Conservation (phyloP, 805 yeast genomes). For the Ogataea glucozyma region DNA sequence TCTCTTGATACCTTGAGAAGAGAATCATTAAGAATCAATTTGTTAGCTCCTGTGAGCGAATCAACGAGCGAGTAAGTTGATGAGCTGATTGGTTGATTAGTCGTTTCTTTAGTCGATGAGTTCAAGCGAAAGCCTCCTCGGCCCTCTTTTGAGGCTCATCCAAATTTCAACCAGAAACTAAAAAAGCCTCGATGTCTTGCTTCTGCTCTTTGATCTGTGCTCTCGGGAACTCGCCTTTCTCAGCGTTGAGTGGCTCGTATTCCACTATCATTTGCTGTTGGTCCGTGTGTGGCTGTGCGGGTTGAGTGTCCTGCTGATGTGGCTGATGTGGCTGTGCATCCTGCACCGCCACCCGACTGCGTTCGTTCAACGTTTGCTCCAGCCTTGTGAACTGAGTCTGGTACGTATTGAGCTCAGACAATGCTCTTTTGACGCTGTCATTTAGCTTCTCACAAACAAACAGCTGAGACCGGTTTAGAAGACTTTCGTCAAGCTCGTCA, state of each 20-base stretch:
- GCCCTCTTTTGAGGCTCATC: constrained; percentile 90
- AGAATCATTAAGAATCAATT: too few relatives aligned
- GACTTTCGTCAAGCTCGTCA: constrained; percentile 20
- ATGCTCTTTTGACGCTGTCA: constrained; percentile 51
- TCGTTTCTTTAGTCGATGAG: too few relatives aligned
- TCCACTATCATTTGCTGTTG: constrained; percentile 50
- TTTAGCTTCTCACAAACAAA: constrained; percentile 65
- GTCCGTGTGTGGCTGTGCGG: constrained; percentile 18
- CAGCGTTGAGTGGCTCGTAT: constrained; percentile 76
- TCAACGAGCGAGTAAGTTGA: too few relatives aligned
- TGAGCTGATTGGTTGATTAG: too few relatives aligned
- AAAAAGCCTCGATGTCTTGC: constrained; percentile 80
- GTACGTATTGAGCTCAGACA: constrained; percentile 61
- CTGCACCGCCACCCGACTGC: constrained; percentile 17
- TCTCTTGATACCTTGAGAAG: too few relatives aligned
- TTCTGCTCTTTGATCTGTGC: constrained; percentile 81
- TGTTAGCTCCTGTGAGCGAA: too few relatives aligned
- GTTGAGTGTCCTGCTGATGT: background rate
- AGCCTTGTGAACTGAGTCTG: constrained; percentile 55
- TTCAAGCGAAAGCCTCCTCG: constrained; percentile 59
- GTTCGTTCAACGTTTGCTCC: constrained; percentile 47
- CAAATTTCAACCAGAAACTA: constrained; percentile 86
- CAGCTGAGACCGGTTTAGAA: constrained; percentile 48
- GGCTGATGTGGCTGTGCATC: constrained; percentile 9
- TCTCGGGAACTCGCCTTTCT: constrained; percentile 83